These are phyloP conservation scores for Phytophthora macrochlamydospora DNA, from an alignment of 352 stramenopile species.

Conservation along the genomic window DNA sequence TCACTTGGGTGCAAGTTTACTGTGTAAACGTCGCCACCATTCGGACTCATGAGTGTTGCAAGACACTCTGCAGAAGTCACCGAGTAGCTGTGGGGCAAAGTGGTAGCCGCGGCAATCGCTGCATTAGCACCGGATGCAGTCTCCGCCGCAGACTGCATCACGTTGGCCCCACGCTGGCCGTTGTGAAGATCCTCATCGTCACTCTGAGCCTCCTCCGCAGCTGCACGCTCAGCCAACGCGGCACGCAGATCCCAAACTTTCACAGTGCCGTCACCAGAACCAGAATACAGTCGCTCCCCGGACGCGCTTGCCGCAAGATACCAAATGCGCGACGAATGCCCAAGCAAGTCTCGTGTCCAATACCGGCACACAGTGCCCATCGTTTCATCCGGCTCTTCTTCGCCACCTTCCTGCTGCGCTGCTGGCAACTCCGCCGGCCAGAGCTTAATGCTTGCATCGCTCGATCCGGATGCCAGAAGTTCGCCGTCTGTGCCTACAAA, in stretches of 20 bases:
- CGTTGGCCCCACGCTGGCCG: conserved; percentile 30
- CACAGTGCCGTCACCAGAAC: conserved; percentile 82
- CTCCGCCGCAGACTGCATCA: conserved; percentile 36
- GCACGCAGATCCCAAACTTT: conserved; percentile 88
- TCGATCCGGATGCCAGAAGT: conserved; percentile 84
- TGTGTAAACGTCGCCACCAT: conserved; percentile 80
- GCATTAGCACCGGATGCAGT: conserved; percentile 21
- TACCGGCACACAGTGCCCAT: conserved; percentile 57
- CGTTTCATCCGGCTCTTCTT: conserved; percentile 23
- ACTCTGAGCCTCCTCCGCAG: conserved; percentile 39
- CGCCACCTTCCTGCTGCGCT: conserved; percentile 23
- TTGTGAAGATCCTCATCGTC: conserved; percentile 42
- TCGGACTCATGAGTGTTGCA: conserved; percentile 56
- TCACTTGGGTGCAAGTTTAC: conserved; percentile 87
- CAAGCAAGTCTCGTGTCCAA: conserved; percentile 67
- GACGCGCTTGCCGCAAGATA: conserved; percentile 72
- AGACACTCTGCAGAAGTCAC: conserved; percentile 56
- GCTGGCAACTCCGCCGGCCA: conserved; percentile 74
- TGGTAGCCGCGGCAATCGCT: conserved; percentile 24
- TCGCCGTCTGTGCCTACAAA: conserved; percentile 87
- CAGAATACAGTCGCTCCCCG: conserved; percentile 75
- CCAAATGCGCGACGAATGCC: conserved; percentile 87
- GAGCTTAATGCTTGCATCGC: conserved; percentile 86
- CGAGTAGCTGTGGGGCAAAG: conserved; percentile 40
- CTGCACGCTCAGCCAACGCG: conserved; percentile 45